These are phyloP conservation scores for Arxiozyma slooffiae DNA, from an alignment of 1,139 yeast genomes.

Conservation along the genomic window DNA sequence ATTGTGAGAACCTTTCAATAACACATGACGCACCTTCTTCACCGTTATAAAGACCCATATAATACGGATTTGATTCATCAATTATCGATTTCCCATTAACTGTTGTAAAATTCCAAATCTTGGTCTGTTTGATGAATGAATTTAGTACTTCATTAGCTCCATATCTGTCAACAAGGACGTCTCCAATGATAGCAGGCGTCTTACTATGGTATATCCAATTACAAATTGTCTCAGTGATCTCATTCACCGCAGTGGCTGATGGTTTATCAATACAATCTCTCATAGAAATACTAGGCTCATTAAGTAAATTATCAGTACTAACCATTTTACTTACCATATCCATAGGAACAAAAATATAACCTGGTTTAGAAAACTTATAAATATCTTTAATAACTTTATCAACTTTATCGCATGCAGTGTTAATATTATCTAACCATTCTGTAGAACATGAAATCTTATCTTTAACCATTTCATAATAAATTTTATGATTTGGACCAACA, in stretches of 20 bases:
- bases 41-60: slow-evolving; percentile 49
- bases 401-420: slow-evolving; percentile 43
- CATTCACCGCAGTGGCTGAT: slow-evolving; percentile 31
- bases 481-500: slow-evolving; percentile 46
- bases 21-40: slow-evolving; percentile 15
- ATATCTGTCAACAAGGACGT: slow-evolving; percentile 49
- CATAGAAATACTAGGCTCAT: slow-evolving; percentile 27
- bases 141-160: slow-evolving; percentile 37
- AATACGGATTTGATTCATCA: slow-evolving; percentile 50
- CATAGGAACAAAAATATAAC: slow-evolving; percentile 65
- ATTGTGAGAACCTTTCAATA: slow-evolving; percentile 14
- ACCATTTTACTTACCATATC: slow-evolving; percentile 51
- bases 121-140: slow-evolving; percentile 38
- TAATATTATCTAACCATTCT: slow-evolving; percentile 45
- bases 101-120: slow-evolving; percentile 26
- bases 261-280: slow-evolving; percentile 22
- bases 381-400: slow-evolving; percentile 56
- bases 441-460: slow-evolving; percentile 49
- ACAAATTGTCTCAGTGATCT: slow-evolving; percentile 32
- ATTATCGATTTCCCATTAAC: slow-evolving; percentile 34
- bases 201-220: slow-evolving; percentile 39
- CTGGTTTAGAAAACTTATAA: slow-evolving; percentile 57
- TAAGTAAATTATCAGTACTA: slow-evolving; percentile 27
- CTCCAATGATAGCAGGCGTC: slow-evolving; percentile 57
- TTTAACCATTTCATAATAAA: slow-evolving; percentile 52